A percentile compares a stretch with the other conserved stretches of the same genome.
Conservation (phyloP, 2,329 filamentous ascomycete species). For the Alternaria sp. region DNA sequence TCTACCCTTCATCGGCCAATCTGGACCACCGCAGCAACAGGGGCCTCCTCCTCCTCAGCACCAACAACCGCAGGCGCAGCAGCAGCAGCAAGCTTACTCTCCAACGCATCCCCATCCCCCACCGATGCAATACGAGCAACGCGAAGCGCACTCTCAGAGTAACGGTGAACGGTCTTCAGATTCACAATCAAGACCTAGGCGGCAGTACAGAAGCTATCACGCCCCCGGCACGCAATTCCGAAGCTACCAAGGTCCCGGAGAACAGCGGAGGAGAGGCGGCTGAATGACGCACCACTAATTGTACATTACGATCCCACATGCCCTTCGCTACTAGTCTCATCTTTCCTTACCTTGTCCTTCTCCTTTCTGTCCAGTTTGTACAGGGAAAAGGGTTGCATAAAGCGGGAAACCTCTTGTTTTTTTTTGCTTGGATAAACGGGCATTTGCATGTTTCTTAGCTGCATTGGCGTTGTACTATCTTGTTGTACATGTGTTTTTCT, state of each 20-base stretch:
- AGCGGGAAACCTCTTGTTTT: neutral
- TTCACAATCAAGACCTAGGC: conserved; percentile 32
- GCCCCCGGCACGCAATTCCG: conserved; percentile 44
- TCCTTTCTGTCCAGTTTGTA: neutral
- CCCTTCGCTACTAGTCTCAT: neutral
- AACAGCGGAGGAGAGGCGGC: conserved; percentile 29
- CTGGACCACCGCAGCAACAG: neutral
- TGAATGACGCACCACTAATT: conserved; percentile 7
- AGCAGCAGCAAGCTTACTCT: conserved; percentile 18
- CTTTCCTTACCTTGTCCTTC: neutral
- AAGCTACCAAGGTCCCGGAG: conserved; percentile 39
- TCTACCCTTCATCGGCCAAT: neutral
- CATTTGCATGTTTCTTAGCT: neutral
- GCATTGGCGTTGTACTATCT: neutral
- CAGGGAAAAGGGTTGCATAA: neutral
- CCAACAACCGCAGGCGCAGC: conserved; percentile 8
- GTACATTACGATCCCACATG: neutral
- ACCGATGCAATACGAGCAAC: conserved; percentile 28
- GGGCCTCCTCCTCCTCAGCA: neutral
- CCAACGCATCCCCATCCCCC: conserved; percentile 27
- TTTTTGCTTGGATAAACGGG: neutral
- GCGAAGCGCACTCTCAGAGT: conserved; percentile 19
- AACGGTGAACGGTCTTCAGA: conserved; percentile 17
- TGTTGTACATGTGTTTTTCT: neutral
- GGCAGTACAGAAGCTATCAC: conserved; percentile 42